Conservation (phyloP, 495 filamentous ascomycete species). For the Baudoinia panamericana region DNA sequence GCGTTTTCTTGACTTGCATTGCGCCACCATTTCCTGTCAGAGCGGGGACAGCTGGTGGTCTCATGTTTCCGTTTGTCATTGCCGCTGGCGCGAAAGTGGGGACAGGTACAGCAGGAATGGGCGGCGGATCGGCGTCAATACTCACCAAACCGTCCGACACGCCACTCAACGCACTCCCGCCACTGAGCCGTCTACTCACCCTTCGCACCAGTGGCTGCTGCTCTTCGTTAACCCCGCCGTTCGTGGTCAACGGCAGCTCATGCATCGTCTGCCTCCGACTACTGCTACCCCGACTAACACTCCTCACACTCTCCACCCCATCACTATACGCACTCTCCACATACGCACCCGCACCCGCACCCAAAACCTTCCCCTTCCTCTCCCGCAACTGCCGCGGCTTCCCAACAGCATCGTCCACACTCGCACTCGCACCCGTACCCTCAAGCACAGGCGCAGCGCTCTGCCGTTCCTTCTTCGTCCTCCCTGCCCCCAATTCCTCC, state of each 20-base stretch:
- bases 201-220: not conserved
- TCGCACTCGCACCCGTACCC: conserved; percentile 19
- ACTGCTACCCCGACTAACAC: conserved; percentile 10
- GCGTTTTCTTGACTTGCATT: conserved; percentile 17
- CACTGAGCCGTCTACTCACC: conserved; percentile 13
- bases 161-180: conserved; percentile 8
- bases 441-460: conserved; percentile 26
- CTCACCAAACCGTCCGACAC: not conserved
- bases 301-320: conserved; percentile 11
- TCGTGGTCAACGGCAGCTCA: conserved; percentile 3
- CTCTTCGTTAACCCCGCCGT: not conserved
- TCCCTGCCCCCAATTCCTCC: conserved; percentile 55
- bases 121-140: conserved; percentile 3
- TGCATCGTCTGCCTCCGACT: conserved; percentile 13
- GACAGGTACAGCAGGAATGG: conserved; percentile 12
- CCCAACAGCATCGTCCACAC: too few relatives aligned
- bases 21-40: conserved; percentile 2
- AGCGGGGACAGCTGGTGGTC: conserved; percentile 3
- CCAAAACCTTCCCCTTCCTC: conserved; percentile 39
- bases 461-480: conserved; percentile 45
- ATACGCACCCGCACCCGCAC: not conserved
- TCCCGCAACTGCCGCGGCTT: conserved; percentile 59
- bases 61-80: conserved; percentile 1
- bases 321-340: conserved; percentile 7
- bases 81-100: not conserved